Base-by-base conservation (phyloP, 495 filamentous ascomycete genomes). In the Aspergillus hancockii region DNA sequence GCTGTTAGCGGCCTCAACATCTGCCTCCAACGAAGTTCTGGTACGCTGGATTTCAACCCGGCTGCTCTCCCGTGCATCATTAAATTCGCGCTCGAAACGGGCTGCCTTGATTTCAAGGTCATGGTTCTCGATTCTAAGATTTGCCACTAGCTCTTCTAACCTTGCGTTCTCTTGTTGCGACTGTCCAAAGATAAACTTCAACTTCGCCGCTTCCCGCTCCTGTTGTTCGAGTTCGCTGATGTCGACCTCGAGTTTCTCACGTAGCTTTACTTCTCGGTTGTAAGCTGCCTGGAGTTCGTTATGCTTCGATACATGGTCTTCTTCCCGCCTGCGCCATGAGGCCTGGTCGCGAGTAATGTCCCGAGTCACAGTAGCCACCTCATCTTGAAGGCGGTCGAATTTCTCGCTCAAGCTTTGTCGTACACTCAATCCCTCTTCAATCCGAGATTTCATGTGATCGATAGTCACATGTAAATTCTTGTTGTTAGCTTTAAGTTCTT, bases 311-410 rank as follows among this genome's bases (percentile, higher is more conserved):
- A 84, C 76, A 58, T 90, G 82, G 47, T 88, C 83, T 64, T 93
- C 85, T 64, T 93, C 88, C 62, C 83, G 87, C 73, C 86, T 85
- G 47, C 81, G 79, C 76, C 86, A 91, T 22, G 81, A 77, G n/a
- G 87, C 83, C 66, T 92, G 91, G 67, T 97, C 92, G 56, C 87
- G 83, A 16, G 85, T 84, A 54, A 96, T 85, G 53, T 95, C 88
- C 45, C 81, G 80, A 55, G 88, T 86, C n/a, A 90, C 85, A 52
- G 75, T 78, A 12, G 85, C 82, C 88, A 98, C 91, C 55, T 97
- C 90, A 62, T 89, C 83, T 74, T 97, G 92, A 49, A 98, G 74
- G 54, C 80, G 82, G 63, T 92, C 84, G 65, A 96, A 88, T 69
- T 92, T 93, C 66, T 81, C 79, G 61, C 90, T 85, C 76, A 96